Evolutionary conservation across 768 basidiomycete species (phyloP).

Genomic region (Amanita molliuscula): DNA sequence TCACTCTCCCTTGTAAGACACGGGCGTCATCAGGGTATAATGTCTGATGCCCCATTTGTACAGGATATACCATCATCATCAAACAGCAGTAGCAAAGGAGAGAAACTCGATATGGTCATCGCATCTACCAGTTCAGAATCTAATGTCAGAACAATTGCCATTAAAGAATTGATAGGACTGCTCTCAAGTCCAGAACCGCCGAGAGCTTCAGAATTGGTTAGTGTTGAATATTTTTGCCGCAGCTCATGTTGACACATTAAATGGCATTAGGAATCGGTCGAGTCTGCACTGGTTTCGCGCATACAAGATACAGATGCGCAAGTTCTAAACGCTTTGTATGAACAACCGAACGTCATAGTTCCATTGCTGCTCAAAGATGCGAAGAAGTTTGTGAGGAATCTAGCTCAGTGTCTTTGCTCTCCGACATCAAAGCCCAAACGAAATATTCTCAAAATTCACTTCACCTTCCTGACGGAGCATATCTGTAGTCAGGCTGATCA

Average conservation of each 20-base stretch:
- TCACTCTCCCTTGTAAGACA: conserved; percentile 47
- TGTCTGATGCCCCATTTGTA: not conserved
- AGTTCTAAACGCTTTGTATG: conserved; percentile 65
- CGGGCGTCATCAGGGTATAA: not conserved
- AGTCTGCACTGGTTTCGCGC: conserved; percentile 57
- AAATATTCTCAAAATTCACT: conserved; percentile 41
- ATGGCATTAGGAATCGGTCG: conserved; percentile 37
- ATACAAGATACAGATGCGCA: conserved; percentile 50
- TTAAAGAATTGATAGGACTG: conserved; percentile 39
- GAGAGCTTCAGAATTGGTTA: conserved; percentile 32
- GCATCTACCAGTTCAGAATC: conserved; percentile 55
- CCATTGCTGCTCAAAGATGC: conserved; percentile 32
- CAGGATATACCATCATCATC: conserved; percentile 5
- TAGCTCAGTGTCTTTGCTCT: conserved; percentile 26
- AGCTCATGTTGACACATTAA: not conserved
- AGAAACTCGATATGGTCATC: conserved; percentile 31
- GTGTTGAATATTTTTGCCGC: conserved; percentile 9
- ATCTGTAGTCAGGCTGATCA: conserved; percentile 21
- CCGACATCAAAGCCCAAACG: conserved; percentile 38
- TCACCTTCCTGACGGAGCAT: conserved; percentile 42
- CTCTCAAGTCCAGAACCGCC: conserved; percentile 21
- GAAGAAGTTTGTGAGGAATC: conserved; percentile 33
- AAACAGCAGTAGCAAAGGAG: not conserved
- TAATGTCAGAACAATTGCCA: conserved; percentile 46
- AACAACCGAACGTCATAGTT: conserved; percentile 32